These are phyloP conservation scores for Camellia sinensis DNA, from an alignment of 148 eudicot genomes.

Conservation along the genomic window DNA sequence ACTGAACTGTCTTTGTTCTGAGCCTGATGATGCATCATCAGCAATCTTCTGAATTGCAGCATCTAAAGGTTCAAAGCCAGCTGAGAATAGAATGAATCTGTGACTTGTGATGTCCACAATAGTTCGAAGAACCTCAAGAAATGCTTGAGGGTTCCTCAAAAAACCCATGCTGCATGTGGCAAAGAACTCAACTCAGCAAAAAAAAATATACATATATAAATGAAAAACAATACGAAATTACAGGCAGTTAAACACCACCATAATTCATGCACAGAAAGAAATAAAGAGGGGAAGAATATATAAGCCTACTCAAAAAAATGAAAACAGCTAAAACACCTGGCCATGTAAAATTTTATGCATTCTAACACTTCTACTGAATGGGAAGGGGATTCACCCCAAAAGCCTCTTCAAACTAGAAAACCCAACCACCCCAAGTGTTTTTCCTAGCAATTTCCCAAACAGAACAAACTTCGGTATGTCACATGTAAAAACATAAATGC, in stretches of 20 bases:
- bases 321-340: not conserved
- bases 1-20: constrained; percentile 31
- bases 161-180: constrained; percentile 67
- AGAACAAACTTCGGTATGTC: not conserved
- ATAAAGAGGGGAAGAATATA: not conserved
- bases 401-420: not conserved
- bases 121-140: constrained; percentile 57
- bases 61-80: constrained; percentile 75
- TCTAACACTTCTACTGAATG: no score
- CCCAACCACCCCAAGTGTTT: not conserved
- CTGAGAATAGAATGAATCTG: constrained; percentile 70
- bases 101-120: constrained; percentile 40
- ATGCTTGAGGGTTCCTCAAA: constrained; percentile 58
- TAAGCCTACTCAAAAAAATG: not conserved
- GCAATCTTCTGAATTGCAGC: constrained; percentile 44
- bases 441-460: not conserved
- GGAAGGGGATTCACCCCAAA: not conserved
- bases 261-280: not conserved
- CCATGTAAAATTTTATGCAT: not conserved
- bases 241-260: not conserved
- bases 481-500: not conserved
- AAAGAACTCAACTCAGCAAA: not conserved
- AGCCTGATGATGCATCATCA: constrained; percentile 33
- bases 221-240: not conserved
- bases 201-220: not conserved